Conservation (phyloP, 768 basidiomycete genomes). For the Psilocybe cyanescens region DNA sequence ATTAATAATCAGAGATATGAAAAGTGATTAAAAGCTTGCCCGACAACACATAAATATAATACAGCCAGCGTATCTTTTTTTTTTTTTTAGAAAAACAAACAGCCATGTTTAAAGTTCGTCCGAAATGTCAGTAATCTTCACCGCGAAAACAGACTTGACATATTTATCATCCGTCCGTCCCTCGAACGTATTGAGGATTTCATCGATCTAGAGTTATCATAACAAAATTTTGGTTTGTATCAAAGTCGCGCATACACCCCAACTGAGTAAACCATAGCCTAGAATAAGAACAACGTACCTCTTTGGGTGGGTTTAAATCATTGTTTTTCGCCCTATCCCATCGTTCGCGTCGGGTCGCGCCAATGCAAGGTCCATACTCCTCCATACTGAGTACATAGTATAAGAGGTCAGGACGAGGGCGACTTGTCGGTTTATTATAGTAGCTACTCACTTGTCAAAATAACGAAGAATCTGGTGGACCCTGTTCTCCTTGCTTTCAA, state of each 20-base stretch:
- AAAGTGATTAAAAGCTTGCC: conserved; percentile 37
- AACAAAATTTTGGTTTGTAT: no score
- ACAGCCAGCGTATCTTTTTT: no score
- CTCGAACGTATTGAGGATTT: conserved; percentile 75
- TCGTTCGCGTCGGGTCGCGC: conserved; percentile 77
- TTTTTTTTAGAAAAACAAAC: no score
- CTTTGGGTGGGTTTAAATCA: conserved; percentile 70
- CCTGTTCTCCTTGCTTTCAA: conserved; percentile 39
- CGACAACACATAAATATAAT: conserved; percentile 26
- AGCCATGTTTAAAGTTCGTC: no score
- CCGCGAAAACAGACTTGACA: conserved; percentile 53
- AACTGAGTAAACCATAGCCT: no score
- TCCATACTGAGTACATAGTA: conserved; percentile 53
- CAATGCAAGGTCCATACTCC: conserved; percentile 81
- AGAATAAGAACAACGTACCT: conserved; percentile 9
- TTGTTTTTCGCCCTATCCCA: conserved; percentile 85
- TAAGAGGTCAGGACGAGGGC: background rate
- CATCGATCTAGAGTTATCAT: conserved; percentile 56
- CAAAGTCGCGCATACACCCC: no score
- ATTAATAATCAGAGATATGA: conserved; percentile 18
- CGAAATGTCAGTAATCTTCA: no score
- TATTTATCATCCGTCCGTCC: conserved; percentile 58
- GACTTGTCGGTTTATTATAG: background rate
- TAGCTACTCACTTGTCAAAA: conserved; percentile 70
- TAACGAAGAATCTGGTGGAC: conserved; percentile 75